Base-by-base conservation (phyloP, 306 rosid species). In the Cucumis sativus region DNA sequence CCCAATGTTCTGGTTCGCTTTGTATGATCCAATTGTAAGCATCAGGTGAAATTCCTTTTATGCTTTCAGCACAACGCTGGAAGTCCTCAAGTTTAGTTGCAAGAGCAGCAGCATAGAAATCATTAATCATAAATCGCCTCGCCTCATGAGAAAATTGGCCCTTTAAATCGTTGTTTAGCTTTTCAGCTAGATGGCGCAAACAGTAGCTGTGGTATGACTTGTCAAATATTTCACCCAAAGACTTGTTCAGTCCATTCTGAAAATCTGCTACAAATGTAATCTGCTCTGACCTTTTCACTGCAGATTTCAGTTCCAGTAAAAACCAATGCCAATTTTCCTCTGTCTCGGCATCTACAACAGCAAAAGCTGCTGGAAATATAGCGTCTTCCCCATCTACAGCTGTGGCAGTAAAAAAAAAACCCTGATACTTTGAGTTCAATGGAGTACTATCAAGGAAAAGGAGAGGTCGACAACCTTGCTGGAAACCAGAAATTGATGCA, bases 111-210 rank as follows among this genome's bases (percentile, higher is more conserved):
- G 96, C 82, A 82, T 95, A 87, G 65, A 92, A 86, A 79, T 95
- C 99, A 83, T 91, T 88, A 69, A 95, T 79, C 96, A 95, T 85
- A 84, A 95, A 95, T 28, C 97, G 89, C 78, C 99, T 92, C 63
- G 99, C 99, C 81, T 95, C 99, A 6, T 95, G 99, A 79, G 99
- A 92, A 77, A 92, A 91, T 74, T 95, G 97, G 30, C 96, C 97
- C 89, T 91, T 95, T 88, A 95, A 83, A 84, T 95, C 99, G 87
- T 77, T 88, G 89, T 92, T 90, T 41, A 95, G 89, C 81, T 89
- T 90, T 70, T 95, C 97, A 35, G 96, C 93, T 68, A 95, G 96
- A 84, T 88, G 96, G 57, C 93, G 96, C 72, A 95, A 81, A 76
- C 99, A 95, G 84, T 88, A 89, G 80, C 97, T 75, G 52, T 95